phyloP scores from a whole-genome alignment of 2,329 filamentous ascomycete genomes.

The Phyllosticta citribraziliensis region DNA sequence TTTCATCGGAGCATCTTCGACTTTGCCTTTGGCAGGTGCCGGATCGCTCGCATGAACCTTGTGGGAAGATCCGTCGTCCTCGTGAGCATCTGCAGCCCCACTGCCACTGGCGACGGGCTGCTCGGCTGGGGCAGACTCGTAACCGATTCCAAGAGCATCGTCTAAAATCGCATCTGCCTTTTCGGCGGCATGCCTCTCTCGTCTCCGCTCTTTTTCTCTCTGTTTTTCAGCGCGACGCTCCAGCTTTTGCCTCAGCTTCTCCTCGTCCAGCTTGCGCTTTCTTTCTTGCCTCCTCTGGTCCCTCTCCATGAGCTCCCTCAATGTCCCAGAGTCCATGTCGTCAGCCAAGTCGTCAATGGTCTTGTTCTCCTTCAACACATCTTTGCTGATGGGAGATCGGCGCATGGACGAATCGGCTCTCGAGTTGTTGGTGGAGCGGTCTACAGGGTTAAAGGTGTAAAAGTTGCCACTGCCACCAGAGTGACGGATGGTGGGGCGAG shows the following conservation, averaged over 20 bases:
- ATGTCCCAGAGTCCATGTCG: conserved; percentile 70
- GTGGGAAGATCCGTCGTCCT: background rate
- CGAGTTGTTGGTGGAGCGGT: conserved; percentile 32
- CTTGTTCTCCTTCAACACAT: conserved; percentile 46
- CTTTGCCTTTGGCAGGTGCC: background rate
- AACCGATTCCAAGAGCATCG: conserved; percentile 40
- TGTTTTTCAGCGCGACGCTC: conserved; percentile 56
- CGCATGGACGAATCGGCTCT: conserved; percentile 41
- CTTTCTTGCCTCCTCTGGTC: conserved; percentile 72
- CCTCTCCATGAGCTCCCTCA: conserved; percentile 83
- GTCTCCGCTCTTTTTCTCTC: conserved; percentile 42
- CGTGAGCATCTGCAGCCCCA: background rate
- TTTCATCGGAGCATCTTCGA: background rate
- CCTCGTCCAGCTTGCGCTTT: conserved; percentile 58
- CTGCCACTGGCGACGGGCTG: conserved; percentile 10
- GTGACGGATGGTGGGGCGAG: conserved; percentile 73
- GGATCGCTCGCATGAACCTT: background rate
- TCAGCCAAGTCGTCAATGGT: conserved; percentile 66
- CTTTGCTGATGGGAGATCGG: conserved; percentile 42
- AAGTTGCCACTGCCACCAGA: conserved; percentile 33
- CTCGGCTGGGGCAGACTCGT: conserved; percentile 38
- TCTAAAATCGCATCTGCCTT: conserved; percentile 12
- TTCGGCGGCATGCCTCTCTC: conserved; percentile 50
- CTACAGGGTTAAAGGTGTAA: conserved; percentile 36
- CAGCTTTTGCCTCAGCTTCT: conserved; percentile 55